Evolutionary conservation across 257 asterid genomes (phyloP), one percentile per base, ranked within the genome.

Genomic region (Jasminum sambac): DNA sequence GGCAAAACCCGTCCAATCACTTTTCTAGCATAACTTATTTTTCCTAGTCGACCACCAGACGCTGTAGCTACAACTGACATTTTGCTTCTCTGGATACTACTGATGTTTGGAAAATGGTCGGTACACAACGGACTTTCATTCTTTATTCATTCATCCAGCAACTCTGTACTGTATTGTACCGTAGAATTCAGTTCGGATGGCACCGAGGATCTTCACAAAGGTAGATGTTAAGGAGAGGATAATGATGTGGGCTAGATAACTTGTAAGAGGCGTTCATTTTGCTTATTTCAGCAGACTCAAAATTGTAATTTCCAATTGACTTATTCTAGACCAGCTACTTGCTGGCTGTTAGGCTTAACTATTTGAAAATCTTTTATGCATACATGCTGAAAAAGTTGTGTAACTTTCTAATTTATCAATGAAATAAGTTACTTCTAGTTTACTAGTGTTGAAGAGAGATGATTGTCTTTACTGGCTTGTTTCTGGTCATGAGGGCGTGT

Each of bases 111-210:
- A 39, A 11, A 41, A 24, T 38, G 63, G 16, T 48, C 30, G 52
- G 66, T 52, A 19, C n/a, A 68, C 72, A 48, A 75, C 46, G 68
- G 63, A 36, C 66, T 77, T 79, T 66, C 86, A 84, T 88, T 90
- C 87, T 87, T 83, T 80, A 70, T 79, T 82, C 72, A 58, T 77
- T 64, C 87, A 78, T 81, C 78, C 77, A 73, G 84, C 84, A 73
- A 66, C 69, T 69, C 64, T 64, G 67, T 70, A 38, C 72, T 77
- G 82, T 30, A 30, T 77, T 78, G 85, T 72, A 74, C 63, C 77
- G 37, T 68, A 79, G 84, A 76, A 72, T 55, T 72, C 83, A 72
- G 80, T 72, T 75, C 75, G 63, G 72, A 76, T 71, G 70, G 76
- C 74, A 52, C 84, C 76, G 69, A 83, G 39, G 79, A 77, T 44